Percentiles rank a stretch among this genome's conserved stretches.
Conservation (phyloP, 495 filamentous ascomycete species). For the Daldinia caldariorum region DNA sequence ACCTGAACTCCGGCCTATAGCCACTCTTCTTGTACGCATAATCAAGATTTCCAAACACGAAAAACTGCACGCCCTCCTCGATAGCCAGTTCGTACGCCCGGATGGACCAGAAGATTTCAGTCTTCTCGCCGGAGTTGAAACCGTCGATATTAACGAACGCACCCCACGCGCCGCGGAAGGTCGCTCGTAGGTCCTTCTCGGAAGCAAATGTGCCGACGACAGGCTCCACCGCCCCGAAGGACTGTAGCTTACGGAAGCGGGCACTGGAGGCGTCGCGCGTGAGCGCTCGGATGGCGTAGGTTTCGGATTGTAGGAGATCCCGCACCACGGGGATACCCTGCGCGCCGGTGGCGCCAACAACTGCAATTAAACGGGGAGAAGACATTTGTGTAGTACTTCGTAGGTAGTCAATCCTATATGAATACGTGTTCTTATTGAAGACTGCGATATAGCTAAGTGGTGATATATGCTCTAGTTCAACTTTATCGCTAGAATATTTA, state of each 20-base stretch:
- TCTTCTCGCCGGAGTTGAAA: constrained; percentile 63
- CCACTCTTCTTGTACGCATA: constrained; percentile 58
- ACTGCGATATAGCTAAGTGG: background rate
- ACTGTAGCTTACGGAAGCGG: constrained; percentile 53
- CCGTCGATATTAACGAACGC: constrained; percentile 67
- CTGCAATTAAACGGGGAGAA: constrained; percentile 48
- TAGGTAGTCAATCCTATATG: background rate
- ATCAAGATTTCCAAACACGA: constrained; percentile 62
- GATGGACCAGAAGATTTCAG: constrained; percentile 65
- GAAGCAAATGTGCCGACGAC: constrained; percentile 58
- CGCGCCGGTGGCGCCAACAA: constrained; percentile 66
- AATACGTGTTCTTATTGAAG: background rate
- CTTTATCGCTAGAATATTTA: background rate
- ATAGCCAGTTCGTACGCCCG: constrained; percentile 65
- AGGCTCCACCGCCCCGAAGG: constrained; percentile 53
- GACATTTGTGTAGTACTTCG: constrained; percentile 39
- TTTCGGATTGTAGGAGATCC: constrained; percentile 53
- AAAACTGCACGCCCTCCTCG: constrained; percentile 61
- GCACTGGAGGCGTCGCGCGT: constrained; percentile 56
- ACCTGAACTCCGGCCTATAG: constrained; percentile 57
- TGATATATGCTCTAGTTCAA: background rate
- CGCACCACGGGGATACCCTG: constrained; percentile 63
- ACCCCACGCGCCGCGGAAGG: constrained; percentile 56
- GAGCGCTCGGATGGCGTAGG: constrained; percentile 59
- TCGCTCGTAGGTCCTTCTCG: constrained; percentile 56